Evolutionary conservation across 2,329 filamentous ascomycete genomes (phyloP).

Genomic region (Periglandula ipomoeae): DNA sequence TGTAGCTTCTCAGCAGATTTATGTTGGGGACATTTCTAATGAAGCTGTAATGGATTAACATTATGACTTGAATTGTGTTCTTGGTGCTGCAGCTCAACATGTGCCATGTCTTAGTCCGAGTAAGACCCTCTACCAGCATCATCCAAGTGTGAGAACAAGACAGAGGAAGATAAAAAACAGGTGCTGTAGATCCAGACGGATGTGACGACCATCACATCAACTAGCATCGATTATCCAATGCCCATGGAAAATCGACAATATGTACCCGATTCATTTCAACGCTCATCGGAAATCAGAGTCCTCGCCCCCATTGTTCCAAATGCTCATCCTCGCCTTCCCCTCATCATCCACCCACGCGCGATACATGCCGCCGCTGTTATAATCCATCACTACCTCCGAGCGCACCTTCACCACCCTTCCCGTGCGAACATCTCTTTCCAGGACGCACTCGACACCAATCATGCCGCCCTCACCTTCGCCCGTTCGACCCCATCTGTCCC

Average conservation of each 20-base stretch:
- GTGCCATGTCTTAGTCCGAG: no score
- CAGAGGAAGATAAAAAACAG: no score
- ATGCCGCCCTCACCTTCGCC: constrained; percentile 80
- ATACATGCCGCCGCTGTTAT: constrained; percentile 85
- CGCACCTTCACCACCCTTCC: constrained; percentile 31
- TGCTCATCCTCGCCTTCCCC: constrained; percentile 45
- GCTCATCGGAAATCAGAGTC: no score
- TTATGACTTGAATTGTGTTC: background rate
- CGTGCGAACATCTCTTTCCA: constrained; percentile 32
- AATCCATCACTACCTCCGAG: constrained; percentile 60
- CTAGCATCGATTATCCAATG: no score
- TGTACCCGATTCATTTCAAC: no score
- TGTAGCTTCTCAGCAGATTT: background rate
- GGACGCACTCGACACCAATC: constrained; percentile 63
- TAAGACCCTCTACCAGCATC: no score
- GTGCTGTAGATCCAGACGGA: no score
- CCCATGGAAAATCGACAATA: no score
- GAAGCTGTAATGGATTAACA: background rate
- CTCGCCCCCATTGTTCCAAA: constrained; percentile 22
- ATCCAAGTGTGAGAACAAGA: no score
- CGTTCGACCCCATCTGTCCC: constrained; percentile 59
- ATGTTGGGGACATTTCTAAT: background rate
- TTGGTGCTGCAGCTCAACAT: no score
- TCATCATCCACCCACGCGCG: constrained; percentile 63
- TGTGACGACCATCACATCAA: no score